These are phyloP conservation scores for Boletellus sp. DNA, from an alignment of 768 basidiomycete genomes.

Conservation along the genomic window DNA sequence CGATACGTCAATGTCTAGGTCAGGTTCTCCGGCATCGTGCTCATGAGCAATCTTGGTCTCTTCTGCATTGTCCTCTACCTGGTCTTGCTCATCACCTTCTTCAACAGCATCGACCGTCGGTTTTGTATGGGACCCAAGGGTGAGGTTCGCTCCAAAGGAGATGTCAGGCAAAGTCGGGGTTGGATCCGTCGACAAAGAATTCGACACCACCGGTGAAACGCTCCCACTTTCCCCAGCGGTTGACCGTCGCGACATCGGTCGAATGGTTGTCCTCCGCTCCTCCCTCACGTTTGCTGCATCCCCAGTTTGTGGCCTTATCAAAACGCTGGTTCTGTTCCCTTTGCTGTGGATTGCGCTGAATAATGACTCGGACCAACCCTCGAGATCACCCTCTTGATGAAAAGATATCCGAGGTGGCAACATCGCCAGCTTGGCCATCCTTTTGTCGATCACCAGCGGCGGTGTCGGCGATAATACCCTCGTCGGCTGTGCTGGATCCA, in stretches of 20 bases:
- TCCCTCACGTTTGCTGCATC: constrained; percentile 3
- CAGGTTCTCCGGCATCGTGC: constrained; percentile 1
- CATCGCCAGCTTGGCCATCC: constrained; percentile 13
- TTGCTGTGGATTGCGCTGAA: constrained; percentile 47
- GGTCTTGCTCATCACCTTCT: constrained; percentile 13
- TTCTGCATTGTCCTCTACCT: not conserved
- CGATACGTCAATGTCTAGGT: not conserved
- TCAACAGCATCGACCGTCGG: constrained; percentile 2
- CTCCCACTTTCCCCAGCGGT: not conserved
- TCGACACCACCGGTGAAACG: constrained; percentile 2
- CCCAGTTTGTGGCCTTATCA: not conserved
- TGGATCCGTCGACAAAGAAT: not conserved
- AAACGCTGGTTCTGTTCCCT: constrained; percentile 14
- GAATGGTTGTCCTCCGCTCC: constrained; percentile 18
- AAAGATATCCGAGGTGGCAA: constrained; percentile 54
- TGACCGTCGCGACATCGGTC: constrained; percentile 7
- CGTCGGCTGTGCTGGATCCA: constrained; percentile 5
- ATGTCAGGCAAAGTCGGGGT: constrained; percentile 12
- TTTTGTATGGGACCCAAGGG: constrained; percentile 13
- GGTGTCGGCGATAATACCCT: constrained; percentile 22
- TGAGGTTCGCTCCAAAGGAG: constrained; percentile 20
- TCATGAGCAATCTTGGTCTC: not conserved
- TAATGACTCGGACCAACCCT: constrained; percentile 52
- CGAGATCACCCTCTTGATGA: constrained; percentile 46
- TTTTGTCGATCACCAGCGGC: constrained; percentile 32